These are phyloP conservation scores for Rutidosis leptorrhynchoides DNA, from an alignment of 129 eudicot genomes.

Conservation along the genomic window DNA sequence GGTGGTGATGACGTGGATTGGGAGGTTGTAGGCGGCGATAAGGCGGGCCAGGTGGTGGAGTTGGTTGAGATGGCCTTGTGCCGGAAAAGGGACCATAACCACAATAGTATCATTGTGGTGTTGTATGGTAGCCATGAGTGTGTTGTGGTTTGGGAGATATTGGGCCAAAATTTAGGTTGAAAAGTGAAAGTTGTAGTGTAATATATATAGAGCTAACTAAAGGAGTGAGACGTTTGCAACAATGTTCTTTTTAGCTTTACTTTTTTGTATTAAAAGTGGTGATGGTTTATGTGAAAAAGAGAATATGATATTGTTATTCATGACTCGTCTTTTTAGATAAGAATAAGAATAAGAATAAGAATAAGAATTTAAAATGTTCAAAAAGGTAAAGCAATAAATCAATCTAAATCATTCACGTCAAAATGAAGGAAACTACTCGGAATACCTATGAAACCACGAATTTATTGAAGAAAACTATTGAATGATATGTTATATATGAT, in stretches of 20 bases:
- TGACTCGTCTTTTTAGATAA: neutral
- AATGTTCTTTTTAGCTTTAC: neutral
- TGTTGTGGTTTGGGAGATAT: neutral
- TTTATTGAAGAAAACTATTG: too few species aligned
- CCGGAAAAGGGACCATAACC: slow-evolving; percentile 43
- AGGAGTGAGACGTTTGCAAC: neutral
- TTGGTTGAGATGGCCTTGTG: slow-evolving; percentile 53
- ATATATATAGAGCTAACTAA: neutral
- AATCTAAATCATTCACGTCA: too few species aligned
- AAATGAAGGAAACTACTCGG: too few species aligned
- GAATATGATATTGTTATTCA: neutral
- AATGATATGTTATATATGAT: too few species aligned
- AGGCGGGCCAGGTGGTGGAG: slow-evolving; percentile 49
- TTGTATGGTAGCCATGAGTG: slow-evolving; percentile 8
- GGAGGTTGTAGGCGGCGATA: slow-evolving; percentile 40
- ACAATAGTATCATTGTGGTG: neutral
- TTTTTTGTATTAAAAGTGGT: neutral
- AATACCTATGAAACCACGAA: too few species aligned
- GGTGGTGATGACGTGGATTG: slow-evolving; percentile 41
- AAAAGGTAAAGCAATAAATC: neutral
- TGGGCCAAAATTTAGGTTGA: neutral
- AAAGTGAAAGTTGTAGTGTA: neutral
- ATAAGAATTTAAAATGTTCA: too few species aligned
- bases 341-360: too few species aligned
- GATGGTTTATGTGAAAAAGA: neutral